phyloP scores from a whole-genome alignment of 1,139 yeast genomes.

The Taphrina pruni region DNA sequence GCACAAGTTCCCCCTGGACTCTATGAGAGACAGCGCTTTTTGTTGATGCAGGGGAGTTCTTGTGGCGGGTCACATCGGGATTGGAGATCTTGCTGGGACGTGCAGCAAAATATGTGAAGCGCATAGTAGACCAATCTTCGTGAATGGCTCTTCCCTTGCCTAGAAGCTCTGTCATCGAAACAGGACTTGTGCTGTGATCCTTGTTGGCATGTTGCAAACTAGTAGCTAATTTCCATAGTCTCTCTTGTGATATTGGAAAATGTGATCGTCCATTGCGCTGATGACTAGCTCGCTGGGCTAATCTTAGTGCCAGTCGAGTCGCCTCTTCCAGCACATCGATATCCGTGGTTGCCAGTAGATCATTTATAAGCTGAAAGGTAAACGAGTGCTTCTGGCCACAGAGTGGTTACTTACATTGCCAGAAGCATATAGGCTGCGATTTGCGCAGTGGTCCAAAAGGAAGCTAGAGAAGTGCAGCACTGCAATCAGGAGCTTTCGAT shows the following conservation, averaged over 20 bases:
- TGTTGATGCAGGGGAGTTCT: not conserved
- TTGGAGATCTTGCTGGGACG: not conserved
- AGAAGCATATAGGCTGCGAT: conserved; percentile 64
- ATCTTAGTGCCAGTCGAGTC: conserved; percentile 65
- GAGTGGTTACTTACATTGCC: conserved; percentile 54
- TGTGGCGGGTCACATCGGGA: not conserved
- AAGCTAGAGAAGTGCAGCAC: conserved; percentile 67
- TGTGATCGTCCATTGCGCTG: conserved; percentile 41
- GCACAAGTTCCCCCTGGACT: no score
- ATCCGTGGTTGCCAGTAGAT: conserved; percentile 67
- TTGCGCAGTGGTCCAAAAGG: conserved; percentile 72
- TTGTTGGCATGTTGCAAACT: conserved; percentile 40
- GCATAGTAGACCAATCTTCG: conserved; percentile 23
- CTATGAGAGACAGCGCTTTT: not conserved
- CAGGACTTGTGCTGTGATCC: conserved; percentile 26
- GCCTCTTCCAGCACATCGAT: conserved; percentile 59
- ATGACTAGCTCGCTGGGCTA: conserved; percentile 59
- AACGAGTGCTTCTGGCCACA: not conserved
- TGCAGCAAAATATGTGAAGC: conserved; percentile 11
- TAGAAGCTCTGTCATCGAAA: conserved; percentile 25
- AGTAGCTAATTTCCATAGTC: conserved; percentile 40
- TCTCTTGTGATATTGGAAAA: conserved; percentile 42
- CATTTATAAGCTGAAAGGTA: conserved; percentile 55
- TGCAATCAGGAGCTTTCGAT: conserved; percentile 59
- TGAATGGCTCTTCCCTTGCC: conserved; percentile 1